Percentiles rank a stretch among this genome's conserved stretches.
phyloP scores from a whole-genome alignment of 352 stramenopile genomes.

The Globisporangium barbulae region DNA sequence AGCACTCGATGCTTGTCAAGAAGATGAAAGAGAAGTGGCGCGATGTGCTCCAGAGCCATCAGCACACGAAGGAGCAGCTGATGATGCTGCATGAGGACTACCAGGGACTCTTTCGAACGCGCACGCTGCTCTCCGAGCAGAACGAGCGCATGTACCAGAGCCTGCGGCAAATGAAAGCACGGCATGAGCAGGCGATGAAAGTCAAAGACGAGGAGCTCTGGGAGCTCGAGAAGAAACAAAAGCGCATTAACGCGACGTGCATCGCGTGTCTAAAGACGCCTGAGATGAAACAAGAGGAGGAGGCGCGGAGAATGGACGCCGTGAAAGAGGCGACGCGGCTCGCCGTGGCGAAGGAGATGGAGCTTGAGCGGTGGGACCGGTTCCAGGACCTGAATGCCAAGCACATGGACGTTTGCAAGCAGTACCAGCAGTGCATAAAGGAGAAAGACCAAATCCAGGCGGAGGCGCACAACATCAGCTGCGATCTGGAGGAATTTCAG shows the following conservation, averaged over 20 bases:
- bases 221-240: conserved; percentile 63
- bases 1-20: conserved; percentile 38
- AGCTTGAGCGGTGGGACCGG: conserved; percentile 60
- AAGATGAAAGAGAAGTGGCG: conserved; percentile 73
- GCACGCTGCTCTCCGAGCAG: conserved; percentile 34
- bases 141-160: conserved; percentile 44
- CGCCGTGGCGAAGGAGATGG: conserved; percentile 47
- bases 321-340: conserved; percentile 50
- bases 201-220: conserved; percentile 51
- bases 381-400: conserved; percentile 71
- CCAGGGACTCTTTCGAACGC: conserved; percentile 51
- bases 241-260: conserved; percentile 45
- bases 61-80: conserved; percentile 53
- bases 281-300: conserved; percentile 42
- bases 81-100: conserved; percentile 75
- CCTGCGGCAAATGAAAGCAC: conserved; percentile 41
- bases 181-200: conserved; percentile 44
- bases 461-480: conserved; percentile 16
- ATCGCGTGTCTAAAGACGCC: conserved; percentile 48
- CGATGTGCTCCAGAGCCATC: conserved; percentile 37
- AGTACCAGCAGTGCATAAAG: conserved; percentile 31
- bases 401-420: conserved; percentile 49
- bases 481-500: conserved; percentile 17
- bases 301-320: conserved; percentile 34
- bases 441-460: conserved; percentile 26